Percentiles rank a stretch among this genome's conserved stretches.
Conservation (phyloP, 495 filamentous ascomycete genomes). For the Jackrogersella minutella region DNA sequence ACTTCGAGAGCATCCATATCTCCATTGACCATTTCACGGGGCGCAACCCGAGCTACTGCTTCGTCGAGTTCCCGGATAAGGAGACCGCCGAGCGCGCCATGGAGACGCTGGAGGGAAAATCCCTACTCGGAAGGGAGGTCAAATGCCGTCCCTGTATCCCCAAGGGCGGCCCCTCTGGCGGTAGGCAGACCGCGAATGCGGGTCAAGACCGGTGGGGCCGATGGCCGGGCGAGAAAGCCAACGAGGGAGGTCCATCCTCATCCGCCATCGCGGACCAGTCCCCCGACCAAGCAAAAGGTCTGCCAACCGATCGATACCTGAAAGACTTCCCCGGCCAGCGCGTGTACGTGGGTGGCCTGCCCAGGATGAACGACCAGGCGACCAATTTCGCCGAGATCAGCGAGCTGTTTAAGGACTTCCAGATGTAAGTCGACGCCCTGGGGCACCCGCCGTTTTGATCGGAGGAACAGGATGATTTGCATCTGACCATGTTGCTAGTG, state of each 20-base stretch:
- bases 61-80: slow-evolving; percentile 66
- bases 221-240: slow-evolving; percentile 43
- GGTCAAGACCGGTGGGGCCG: slow-evolving; percentile 49
- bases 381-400: slow-evolving; percentile 61
- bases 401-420: slow-evolving; percentile 66
- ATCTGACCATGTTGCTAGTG: slow-evolving; percentile 43
- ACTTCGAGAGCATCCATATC: slow-evolving; percentile 68
- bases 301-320: slow-evolving; percentile 11
- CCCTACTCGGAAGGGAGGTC: slow-evolving; percentile 63
- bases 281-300: not conserved
- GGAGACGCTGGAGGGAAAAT: slow-evolving; percentile 59
- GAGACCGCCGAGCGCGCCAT: slow-evolving; percentile 67
- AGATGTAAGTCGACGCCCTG: slow-evolving; percentile 49
- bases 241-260: slow-evolving; percentile 4
- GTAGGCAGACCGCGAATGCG: slow-evolving; percentile 18
- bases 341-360: slow-evolving; percentile 71
- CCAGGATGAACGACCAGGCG: slow-evolving; percentile 63
- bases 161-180: slow-evolving; percentile 37
- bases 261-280: not conserved
- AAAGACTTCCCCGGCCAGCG: slow-evolving; percentile 52
- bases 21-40: slow-evolving; percentile 72
- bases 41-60: slow-evolving; percentile 76
- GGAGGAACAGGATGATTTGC: not conserved
- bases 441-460: not conserved
- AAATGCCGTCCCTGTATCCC: slow-evolving; percentile 69